Conservation (phyloP, 2,329 filamentous ascomycete species). For the Paracamarosporium sp. region DNA sequence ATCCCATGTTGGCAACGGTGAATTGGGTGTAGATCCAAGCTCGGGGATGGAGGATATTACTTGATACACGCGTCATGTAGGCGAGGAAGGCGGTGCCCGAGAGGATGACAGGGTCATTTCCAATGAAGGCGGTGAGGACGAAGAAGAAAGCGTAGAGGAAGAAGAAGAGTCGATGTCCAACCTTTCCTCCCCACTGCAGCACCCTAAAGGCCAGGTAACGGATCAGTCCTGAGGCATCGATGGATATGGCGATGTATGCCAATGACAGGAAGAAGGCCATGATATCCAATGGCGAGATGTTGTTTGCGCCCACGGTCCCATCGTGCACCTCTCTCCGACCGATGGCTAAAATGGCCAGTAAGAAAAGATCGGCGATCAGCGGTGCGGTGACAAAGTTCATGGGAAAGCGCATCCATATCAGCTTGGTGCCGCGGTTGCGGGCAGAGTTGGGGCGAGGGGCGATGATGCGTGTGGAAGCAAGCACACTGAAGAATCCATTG, state of each 20-base stretch:
- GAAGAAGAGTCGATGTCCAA: slow-evolving; percentile 73
- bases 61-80: slow-evolving; percentile 78
- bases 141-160: slow-evolving; percentile 79
- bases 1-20: slow-evolving; percentile 74
- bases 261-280: slow-evolving; percentile 77
- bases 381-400: slow-evolving; percentile 76
- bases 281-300: slow-evolving; percentile 74
- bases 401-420: slow-evolving; percentile 63
- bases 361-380: slow-evolving; percentile 72
- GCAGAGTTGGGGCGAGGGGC: slow-evolving; percentile 45
- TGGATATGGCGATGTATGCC: slow-evolving; percentile 79
- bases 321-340: slow-evolving; percentile 71
- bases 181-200: slow-evolving; percentile 69
- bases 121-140: slow-evolving; percentile 69
- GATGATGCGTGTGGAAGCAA: slow-evolving; percentile 62
- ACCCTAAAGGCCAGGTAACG: slow-evolving; percentile 74
- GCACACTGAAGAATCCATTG: slow-evolving; percentile 52
- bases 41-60: slow-evolving; percentile 72
- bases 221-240: slow-evolving; percentile 77
- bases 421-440: slow-evolving; percentile 30
- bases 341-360: slow-evolving; percentile 73
- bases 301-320: slow-evolving; percentile 69
- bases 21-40: slow-evolving; percentile 80
- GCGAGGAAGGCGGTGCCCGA: slow-evolving; percentile 77
- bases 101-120: slow-evolving; percentile 77